Conservation (phyloP, 73 alveolate genomes). For the Stentor roeselii region DNA sequence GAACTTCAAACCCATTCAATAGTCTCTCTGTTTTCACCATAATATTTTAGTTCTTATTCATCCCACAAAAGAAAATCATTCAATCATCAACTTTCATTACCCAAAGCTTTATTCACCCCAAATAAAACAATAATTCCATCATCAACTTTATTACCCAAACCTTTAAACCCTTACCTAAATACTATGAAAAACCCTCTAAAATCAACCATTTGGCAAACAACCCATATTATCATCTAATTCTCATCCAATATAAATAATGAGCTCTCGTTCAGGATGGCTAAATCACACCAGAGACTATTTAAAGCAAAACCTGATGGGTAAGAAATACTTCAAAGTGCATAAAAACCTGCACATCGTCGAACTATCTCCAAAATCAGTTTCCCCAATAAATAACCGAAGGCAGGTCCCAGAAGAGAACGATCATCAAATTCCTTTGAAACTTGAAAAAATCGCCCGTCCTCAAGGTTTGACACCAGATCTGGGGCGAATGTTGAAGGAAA, state of each 20-base stretch:
- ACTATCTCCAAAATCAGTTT: neutral
- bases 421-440: neutral
- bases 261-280: neutral
- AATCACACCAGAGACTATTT: neutral
- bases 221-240: neutral
- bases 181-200: neutral
- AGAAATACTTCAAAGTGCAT: neutral
- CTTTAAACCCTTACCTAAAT: neutral
- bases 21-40: too few relatives aligned
- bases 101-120: too few relatives aligned
- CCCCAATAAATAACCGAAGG: neutral
- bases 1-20: too few relatives aligned
- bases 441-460: neutral
- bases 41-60: too few relatives aligned
- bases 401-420: neutral
- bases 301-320: neutral
- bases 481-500: neutral
- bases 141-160: too few relatives aligned
- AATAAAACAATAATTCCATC: too few relatives aligned
- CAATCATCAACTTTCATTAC: too few relatives aligned
- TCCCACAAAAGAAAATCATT: too few relatives aligned
- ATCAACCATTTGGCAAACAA: neutral
- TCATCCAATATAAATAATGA: neutral
- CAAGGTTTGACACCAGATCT: neutral
- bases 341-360: neutral